Base-by-base conservation (phyloP, 1,284 basidiomycete species). In the Naganishia sp. region DNA sequence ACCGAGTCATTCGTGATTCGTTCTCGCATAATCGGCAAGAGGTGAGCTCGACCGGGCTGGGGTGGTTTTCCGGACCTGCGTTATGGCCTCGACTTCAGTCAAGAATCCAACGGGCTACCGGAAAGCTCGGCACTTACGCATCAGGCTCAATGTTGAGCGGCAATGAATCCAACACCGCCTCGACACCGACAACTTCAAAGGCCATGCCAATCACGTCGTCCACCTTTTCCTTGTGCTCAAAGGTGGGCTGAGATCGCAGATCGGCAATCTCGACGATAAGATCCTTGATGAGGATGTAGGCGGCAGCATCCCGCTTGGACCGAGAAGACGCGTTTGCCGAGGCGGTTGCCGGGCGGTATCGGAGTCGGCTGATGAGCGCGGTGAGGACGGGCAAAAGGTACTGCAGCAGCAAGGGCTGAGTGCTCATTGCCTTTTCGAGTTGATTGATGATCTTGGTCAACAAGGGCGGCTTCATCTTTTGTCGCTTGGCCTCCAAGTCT, bases 81-180 rank as follows among this genome's bases (percentile, higher is more conserved):
- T n/a, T 18, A 62, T 5, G n/a, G 31, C 18, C 31, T 15, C 10
- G 17, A 28, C 31, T 23, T 11, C 2, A 42, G 52, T 63, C 25
- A 58, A 60, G 23, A 10, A 21, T 39, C 35, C 11, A 21, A 39
- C 1, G 13, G 9, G 2, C 6, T 17, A 32, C 7, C 31, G 57
- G 39, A 56, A 2, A 46, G 32, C 11, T 31, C 21, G 31, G 43
- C 32, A 81, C 86, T 71, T 79, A 92, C 89, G 89, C 84, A 71
- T 91, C 88, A 6, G 90, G 88, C 71, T 93, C 89, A 47, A 99
- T 82, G 73, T 94, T 93, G 57, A 99, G 83, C 1, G 96, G 96
- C 41, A 99, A 82, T 13, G 84, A 81, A 18, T 83, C 80, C 39
- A 99, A 83, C 1, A 99, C 76, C 2, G 87, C 85, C 68, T 89